phyloP scores from a whole-genome alignment of 352 stramenopile species.

The Phytophthora tubulina region DNA sequence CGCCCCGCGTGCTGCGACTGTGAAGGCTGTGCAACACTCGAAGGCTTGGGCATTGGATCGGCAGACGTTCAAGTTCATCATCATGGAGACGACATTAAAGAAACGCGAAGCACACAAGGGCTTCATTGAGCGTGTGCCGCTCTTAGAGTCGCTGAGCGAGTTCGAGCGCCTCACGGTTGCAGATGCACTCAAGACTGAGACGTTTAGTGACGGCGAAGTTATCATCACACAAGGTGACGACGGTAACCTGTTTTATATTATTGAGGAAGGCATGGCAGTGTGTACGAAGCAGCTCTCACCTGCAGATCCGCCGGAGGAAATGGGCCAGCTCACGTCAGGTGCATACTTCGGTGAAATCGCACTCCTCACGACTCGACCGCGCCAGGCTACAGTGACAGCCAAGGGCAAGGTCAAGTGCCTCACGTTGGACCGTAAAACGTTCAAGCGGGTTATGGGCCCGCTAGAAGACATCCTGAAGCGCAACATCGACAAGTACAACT shows the following conservation, averaged over 20 bases:
- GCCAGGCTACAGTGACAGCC: conserved; percentile 90
- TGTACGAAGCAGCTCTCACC: conserved; percentile 88
- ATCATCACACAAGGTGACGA: conserved; percentile 92
- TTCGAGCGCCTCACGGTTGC: conserved; percentile 92
- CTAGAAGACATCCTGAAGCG: conserved; percentile 93
- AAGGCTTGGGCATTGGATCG: conserved; percentile 94
- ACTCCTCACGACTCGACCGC: conserved; percentile 93
- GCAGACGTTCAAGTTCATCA: conserved; percentile 93
- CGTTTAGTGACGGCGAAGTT: conserved; percentile 89
- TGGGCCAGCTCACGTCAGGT: conserved; percentile 91
- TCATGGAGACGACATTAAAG: conserved; percentile 93
- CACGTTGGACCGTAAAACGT: conserved; percentile 92
- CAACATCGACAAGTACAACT: conserved; percentile 93
- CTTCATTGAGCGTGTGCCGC: conserved; percentile 90
- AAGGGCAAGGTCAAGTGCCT: conserved; percentile 91
- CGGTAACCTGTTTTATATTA: conserved; percentile 93
- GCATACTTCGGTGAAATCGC: conserved; percentile 98
- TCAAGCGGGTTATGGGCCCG: conserved; percentile 92
- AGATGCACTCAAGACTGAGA: conserved; percentile 83
- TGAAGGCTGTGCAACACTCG: conserved; percentile 91
- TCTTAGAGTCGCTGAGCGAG: conserved; percentile 93
- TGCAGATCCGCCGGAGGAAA: conserved; percentile 72
- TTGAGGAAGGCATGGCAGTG: conserved; percentile 82
- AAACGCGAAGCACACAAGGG: conserved; percentile 89
- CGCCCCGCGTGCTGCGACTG: conserved; percentile 94